phyloP scores from a whole-genome alignment of 768 basidiomycete genomes.

The Lactifluus volemus region DNA sequence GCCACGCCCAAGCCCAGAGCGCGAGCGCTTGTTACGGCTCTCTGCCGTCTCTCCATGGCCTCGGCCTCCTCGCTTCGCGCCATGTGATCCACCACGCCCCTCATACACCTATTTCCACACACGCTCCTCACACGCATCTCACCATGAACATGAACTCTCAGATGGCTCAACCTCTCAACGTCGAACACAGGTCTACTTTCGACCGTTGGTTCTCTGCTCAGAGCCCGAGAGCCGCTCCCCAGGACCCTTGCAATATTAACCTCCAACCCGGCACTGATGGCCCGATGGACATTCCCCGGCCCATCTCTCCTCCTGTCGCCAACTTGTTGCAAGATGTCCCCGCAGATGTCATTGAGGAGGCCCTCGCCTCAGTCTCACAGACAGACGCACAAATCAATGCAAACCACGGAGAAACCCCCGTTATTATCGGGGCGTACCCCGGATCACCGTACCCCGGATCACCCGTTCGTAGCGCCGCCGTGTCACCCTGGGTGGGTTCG shows the following conservation, averaged over 20 bases:
- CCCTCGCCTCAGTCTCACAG: background rate
- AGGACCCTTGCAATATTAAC: background rate
- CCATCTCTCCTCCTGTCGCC: background rate
- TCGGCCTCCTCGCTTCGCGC: slow-evolving; percentile 19
- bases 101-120: slow-evolving; percentile 5
- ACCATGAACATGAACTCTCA: slow-evolving; percentile 11
- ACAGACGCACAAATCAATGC: slow-evolving; percentile 14
- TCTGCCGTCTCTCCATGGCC: slow-evolving; percentile 17
- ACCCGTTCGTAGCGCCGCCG: slow-evolving; percentile 27
- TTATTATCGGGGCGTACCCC: slow-evolving; percentile 40
- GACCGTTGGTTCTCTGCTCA: slow-evolving; percentile 14
- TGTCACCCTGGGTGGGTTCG: slow-evolving; percentile 3
- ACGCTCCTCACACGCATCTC: slow-evolving; percentile 7
- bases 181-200: slow-evolving; percentile 10
- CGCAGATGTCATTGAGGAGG: slow-evolving; percentile 3
- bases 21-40: slow-evolving; percentile 9
- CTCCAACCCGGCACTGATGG: background rate
- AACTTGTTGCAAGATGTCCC: slow-evolving; percentile 1
- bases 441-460: slow-evolving; percentile 30
- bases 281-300: slow-evolving; percentile 11
- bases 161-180: background rate
- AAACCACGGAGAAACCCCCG: slow-evolving; percentile 28
- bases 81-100: slow-evolving; percentile 15
- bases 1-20: slow-evolving; percentile 5
- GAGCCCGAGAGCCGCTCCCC: background rate